A percentile compares a stretch with the other conserved stretches of the same genome.
Evolutionary conservation across 176 grass and related monocot genomes (phyloP).

Genomic region (Carex myosuroides): DNA sequence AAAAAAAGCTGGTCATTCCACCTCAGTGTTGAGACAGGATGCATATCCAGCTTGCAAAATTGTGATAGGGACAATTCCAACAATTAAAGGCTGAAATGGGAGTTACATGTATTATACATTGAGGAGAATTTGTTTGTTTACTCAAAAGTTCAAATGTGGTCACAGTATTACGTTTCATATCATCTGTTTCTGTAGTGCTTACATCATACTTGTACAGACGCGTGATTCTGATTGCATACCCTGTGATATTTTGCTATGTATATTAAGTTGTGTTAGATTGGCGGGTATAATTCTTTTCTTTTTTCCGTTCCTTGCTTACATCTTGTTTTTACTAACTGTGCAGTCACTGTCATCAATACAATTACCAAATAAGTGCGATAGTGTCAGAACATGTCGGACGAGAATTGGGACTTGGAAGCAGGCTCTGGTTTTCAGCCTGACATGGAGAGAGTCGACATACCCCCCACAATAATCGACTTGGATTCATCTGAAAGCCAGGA

Average conservation of each 20-base stretch:
- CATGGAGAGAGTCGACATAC: background rate
- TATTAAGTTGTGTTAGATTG: background rate
- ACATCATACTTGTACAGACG: background rate
- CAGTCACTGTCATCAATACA: conserved; percentile 2
- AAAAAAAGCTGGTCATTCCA: background rate
- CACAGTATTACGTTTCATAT: background rate
- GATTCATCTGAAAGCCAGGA: conserved; percentile 23
- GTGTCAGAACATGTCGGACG: background rate
- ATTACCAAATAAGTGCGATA: background rate
- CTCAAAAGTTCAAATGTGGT: background rate
- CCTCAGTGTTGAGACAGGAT: background rate
- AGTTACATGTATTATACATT: background rate
- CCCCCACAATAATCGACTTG: conserved; percentile 13
- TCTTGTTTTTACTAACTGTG: background rate
- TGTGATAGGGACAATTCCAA: background rate
- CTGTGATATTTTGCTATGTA: background rate
- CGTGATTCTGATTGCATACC: background rate
- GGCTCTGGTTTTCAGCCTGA: background rate
- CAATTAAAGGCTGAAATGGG: background rate
- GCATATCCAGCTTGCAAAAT: background rate
- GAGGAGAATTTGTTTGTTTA: background rate
- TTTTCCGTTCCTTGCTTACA: background rate
- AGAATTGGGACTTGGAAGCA: conserved; percentile 5
- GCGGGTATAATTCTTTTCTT: background rate
- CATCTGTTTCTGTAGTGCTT: background rate